Percentiles rank a stretch among this genome's conserved stretches.
These are phyloP conservation scores for Saccharomycopsis sp. DNA, from an alignment of 805 yeast species.

Conservation along the genomic window DNA sequence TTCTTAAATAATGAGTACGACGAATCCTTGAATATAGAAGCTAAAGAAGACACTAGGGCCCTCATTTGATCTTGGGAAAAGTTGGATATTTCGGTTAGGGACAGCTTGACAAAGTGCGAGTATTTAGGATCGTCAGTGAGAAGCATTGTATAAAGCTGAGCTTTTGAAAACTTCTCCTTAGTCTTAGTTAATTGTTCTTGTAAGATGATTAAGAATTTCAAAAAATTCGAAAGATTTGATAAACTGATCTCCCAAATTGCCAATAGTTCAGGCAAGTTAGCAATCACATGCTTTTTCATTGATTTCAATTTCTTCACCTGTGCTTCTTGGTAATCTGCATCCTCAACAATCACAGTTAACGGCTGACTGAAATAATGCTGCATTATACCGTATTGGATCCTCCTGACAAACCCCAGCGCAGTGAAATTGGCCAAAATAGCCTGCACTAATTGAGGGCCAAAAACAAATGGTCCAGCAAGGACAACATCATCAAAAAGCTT, in stretches of 20 bases:
- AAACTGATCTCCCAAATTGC: no score
- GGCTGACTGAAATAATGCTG: constrained; percentile 14
- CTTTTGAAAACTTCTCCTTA: no score
- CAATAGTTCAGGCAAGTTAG: no score
- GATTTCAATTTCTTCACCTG: no score
- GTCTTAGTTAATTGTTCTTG: no score
- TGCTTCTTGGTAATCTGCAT: no score
- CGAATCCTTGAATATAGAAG: neutral
- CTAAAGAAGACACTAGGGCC: neutral
- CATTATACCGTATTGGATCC: constrained; percentile 14
- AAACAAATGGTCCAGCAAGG: constrained; percentile 1
- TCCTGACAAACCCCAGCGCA: constrained; percentile 4
- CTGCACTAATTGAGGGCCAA: constrained; percentile 10
- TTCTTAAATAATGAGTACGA: neutral
- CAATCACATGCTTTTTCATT: no score
- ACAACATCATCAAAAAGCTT: constrained; percentile 5
- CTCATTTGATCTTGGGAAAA: neutral
- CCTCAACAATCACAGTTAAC: neutral
- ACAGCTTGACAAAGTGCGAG: neutral
- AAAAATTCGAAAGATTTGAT: constrained; percentile 4
- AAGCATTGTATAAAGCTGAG: neutral
- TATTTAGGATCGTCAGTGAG: neutral
- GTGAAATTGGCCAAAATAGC: constrained; percentile 1
- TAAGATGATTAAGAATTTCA: constrained; percentile 5
- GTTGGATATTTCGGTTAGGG: neutral